phyloP scores from a whole-genome alignment of 2,329 filamentous ascomycete species.

The Monosporascus sp. region DNA sequence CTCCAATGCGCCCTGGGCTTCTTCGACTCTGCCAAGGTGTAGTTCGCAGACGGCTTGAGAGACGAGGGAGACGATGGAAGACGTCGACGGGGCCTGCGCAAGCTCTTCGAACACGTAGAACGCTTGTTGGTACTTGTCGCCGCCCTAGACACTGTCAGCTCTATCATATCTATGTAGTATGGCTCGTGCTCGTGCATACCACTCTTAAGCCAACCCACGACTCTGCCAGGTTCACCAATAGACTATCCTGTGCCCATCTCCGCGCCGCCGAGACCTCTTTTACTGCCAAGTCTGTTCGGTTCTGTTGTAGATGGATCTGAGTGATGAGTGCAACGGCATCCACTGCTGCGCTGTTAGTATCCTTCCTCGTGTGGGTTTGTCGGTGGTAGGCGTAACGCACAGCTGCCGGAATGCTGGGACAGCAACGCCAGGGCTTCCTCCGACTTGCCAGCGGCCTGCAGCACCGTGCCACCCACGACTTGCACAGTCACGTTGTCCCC shows the following conservation, averaged over 20 bases:
- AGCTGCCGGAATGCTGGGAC: slow-evolving; percentile 77
- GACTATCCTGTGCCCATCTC: slow-evolving; percentile 90
- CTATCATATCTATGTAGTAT: no score
- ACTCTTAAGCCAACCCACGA: slow-evolving; percentile 88
- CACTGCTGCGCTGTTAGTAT: slow-evolving; percentile 37
- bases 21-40: slow-evolving; percentile 81
- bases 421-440: slow-evolving; percentile 80
- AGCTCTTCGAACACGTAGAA: slow-evolving; percentile 98
- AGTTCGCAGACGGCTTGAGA: slow-evolving; percentile 88
- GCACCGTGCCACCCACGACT: slow-evolving; percentile 72
- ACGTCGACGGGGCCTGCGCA: slow-evolving; percentile 77
- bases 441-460: slow-evolving; percentile 74
- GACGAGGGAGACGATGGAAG: slow-evolving; percentile 70
- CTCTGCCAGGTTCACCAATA: slow-evolving; percentile 91
- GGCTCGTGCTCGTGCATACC: slow-evolving; percentile 43
- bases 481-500: slow-evolving; percentile 77
- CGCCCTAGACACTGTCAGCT: slow-evolving; percentile 53
- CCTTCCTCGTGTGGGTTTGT: not conserved
- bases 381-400: slow-evolving; percentile 44
- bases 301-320: slow-evolving; percentile 88
- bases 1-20: slow-evolving; percentile 81
- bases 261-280: slow-evolving; percentile 85
- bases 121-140: slow-evolving; percentile 91
- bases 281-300: slow-evolving; percentile 81
- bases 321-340: slow-evolving; percentile 80